These are phyloP conservation scores for Phialophora expanda DNA, from an alignment of 2,329 filamentous ascomycete species.

Conservation along the genomic window DNA sequence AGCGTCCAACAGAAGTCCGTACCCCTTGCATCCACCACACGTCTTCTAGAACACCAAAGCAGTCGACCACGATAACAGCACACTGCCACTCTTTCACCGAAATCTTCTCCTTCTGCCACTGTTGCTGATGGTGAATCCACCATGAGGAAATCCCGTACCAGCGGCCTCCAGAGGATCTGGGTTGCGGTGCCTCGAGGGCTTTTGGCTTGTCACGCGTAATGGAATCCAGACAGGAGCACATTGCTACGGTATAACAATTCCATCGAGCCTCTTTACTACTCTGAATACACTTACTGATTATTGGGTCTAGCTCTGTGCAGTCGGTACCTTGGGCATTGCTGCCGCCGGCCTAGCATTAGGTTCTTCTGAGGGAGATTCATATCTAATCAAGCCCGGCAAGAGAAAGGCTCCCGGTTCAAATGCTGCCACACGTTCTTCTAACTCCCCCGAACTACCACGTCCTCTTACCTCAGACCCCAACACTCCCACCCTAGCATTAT, in stretches of 20 bases:
- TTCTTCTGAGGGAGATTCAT: slow-evolving; percentile 49
- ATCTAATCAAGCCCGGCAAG: slow-evolving; percentile 41
- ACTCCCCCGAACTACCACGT: slow-evolving; percentile 41
- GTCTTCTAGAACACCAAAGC: slow-evolving; percentile 40
- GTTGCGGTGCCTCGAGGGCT: slow-evolving; percentile 33
- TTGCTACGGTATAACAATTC: slow-evolving; percentile 33
- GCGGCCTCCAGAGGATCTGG: slow-evolving; percentile 31
- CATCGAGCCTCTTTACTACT: background rate
- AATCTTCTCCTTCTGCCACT: slow-evolving; percentile 42
- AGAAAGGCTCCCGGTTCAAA: slow-evolving; percentile 46
- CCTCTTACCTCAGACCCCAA: slow-evolving; percentile 38
- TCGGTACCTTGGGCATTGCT: slow-evolving; percentile 66
- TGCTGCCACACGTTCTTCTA: slow-evolving; percentile 32
- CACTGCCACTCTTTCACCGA: slow-evolving; percentile 37
- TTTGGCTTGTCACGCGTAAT: slow-evolving; percentile 30
- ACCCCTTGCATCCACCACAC: slow-evolving; percentile 41
- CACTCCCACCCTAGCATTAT: slow-evolving; percentile 19
- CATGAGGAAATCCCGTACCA: slow-evolving; percentile 41
- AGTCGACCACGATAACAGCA: slow-evolving; percentile 12
- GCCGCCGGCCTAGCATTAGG: slow-evolving; percentile 64
- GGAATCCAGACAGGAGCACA: slow-evolving; percentile 36
- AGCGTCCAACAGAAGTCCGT: slow-evolving; percentile 32
- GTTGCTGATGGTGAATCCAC: slow-evolving; percentile 52
- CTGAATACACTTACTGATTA: slow-evolving; percentile 21
- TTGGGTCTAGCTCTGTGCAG: slow-evolving; percentile 62